Conservation (phyloP, 345 rosid species). For the Eucalyptus cloeziana region DNA sequence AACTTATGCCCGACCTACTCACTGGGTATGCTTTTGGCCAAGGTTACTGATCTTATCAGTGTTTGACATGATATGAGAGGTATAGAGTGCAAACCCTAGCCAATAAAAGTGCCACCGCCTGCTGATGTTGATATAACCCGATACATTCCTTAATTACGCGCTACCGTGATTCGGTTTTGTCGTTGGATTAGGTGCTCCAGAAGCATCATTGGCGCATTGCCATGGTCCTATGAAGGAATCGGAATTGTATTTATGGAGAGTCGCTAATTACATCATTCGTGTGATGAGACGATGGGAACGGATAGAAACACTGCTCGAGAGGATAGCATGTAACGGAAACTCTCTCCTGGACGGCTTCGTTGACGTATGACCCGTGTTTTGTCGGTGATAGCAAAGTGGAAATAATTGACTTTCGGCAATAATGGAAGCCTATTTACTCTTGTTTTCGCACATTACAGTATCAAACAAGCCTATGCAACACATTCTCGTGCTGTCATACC, state of each 20-base stretch:
- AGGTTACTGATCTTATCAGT: neutral
- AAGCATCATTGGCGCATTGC: neutral
- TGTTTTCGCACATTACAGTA: neutral
- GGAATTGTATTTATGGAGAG: neutral
- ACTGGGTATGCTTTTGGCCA: neutral
- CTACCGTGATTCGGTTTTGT: neutral
- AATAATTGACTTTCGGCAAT: neutral
- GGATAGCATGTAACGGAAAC: neutral
- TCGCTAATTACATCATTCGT: neutral
- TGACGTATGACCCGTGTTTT: neutral
- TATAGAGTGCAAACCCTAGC: neutral
- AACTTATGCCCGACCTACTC: neutral
- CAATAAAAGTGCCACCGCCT: neutral
- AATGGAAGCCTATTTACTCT: neutral
- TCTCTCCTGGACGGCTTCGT: neutral
- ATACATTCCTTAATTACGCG: neutral
- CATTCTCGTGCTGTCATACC: neutral
- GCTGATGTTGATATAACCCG: neutral
- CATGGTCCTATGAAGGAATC: neutral
- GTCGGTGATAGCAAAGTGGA: neutral
- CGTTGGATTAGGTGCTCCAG: neutral
- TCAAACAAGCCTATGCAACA: neutral
- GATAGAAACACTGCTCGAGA: neutral
- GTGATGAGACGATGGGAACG: neutral
- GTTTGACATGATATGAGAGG: neutral